Conservation (phyloP, 805 yeast genomes). For the Suhomyces xylopsoci region DNA sequence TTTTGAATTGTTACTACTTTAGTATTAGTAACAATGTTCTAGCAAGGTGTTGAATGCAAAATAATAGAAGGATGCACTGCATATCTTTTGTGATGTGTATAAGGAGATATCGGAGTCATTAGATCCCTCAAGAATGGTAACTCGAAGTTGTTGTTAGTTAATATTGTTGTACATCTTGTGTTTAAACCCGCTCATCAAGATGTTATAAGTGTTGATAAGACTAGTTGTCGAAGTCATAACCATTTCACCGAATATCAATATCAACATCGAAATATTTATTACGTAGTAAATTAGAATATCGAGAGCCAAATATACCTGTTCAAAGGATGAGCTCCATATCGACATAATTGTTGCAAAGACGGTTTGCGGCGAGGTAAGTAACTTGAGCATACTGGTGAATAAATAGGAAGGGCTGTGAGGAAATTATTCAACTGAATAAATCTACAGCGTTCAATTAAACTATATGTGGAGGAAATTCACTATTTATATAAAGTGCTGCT, state of each 20-base stretch:
- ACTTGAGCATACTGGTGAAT: background rate
- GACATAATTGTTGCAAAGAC: conserved; percentile 5
- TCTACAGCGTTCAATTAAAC: background rate
- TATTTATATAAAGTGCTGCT: background rate
- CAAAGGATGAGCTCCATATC: conserved; percentile 2
- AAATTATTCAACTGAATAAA: background rate
- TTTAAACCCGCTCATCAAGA: conserved; percentile 10
- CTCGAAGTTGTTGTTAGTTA: conserved; percentile 4
- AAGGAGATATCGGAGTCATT: background rate
- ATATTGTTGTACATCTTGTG: conserved; percentile 18
- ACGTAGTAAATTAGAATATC: conserved; percentile 12
- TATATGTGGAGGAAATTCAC: background rate
- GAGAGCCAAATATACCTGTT: conserved; percentile 8
- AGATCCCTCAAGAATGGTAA: background rate
- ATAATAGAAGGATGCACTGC: background rate
- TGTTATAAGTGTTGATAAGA: conserved; percentile 12
- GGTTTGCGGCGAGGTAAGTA: conserved; percentile 4
- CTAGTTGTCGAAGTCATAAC: conserved; percentile 9
- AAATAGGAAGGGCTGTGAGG: background rate
- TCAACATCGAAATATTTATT: conserved; percentile 12
- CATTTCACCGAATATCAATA: conserved; percentile 9
- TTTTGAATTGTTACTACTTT: background rate
- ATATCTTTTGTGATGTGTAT: background rate
- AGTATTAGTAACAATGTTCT: background rate
- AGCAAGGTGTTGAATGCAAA: background rate